phyloP scores from a whole-genome alignment of 176 grass and related monocot genomes.

The Saccharum officinarum region DNA sequence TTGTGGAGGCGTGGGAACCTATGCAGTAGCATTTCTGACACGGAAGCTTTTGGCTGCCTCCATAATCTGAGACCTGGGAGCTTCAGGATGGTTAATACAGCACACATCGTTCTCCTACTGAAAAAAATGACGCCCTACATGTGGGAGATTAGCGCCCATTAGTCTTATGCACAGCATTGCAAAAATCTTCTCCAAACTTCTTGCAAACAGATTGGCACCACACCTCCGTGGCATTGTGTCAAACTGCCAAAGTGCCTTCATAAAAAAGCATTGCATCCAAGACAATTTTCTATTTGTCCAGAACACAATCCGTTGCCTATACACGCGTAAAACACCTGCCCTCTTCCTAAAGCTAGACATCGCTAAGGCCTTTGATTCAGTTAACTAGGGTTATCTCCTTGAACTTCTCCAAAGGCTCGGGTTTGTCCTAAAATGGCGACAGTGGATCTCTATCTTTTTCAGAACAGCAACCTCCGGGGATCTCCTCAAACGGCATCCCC shows the following conservation, averaged over 20 bases:
- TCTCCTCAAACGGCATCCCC: neutral
- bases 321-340: neutral
- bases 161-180: neutral
- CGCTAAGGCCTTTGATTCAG: neutral
- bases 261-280: neutral
- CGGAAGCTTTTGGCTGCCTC: neutral
- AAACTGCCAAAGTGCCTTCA: neutral
- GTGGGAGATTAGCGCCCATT: neutral
- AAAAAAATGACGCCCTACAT: neutral
- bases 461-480: neutral
- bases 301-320: neutral
- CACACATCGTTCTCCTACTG: neutral
- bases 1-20: neutral
- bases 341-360: neutral
- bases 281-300: neutral
- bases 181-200: neutral
- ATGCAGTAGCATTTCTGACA: neutral
- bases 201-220: neutral
- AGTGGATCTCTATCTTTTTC: neutral
- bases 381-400: neutral
- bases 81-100: neutral
- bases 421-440: neutral
- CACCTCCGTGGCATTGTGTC: neutral
- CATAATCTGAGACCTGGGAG: neutral
- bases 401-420: neutral